These are phyloP conservation scores for Aspergillus viridinutans DNA, from an alignment of 2,329 filamentous ascomycete species.

Conservation along the genomic window DNA sequence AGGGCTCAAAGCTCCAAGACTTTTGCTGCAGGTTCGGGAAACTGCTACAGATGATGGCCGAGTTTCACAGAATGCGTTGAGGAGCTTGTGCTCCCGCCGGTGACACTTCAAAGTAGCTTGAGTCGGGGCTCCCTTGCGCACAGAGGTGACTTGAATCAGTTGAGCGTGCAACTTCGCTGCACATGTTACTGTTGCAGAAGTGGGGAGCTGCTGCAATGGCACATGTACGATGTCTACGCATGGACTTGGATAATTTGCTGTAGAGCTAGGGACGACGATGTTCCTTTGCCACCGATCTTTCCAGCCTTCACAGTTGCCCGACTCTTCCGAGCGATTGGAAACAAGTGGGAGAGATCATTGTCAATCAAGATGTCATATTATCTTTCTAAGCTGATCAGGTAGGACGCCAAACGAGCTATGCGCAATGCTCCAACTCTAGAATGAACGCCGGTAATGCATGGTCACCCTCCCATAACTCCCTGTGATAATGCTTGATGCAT, in stretches of 20 bases:
- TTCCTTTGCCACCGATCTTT: neutral
- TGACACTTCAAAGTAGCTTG: neutral
- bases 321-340: neutral
- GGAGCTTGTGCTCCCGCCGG: neutral
- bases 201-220: neutral
- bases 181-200: neutral
- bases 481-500: neutral
- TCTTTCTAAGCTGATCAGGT: neutral
- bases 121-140: neutral
- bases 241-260: neutral
- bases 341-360: neutral
- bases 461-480: slow-evolving; percentile 3
- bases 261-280: neutral
- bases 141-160: neutral
- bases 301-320: neutral
- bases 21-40: neutral
- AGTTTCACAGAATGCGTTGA: neutral
- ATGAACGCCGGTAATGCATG: slow-evolving; percentile 26
- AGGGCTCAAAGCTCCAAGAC: neutral
- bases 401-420: neutral
- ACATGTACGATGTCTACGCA: neutral
- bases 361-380: neutral
- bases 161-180: neutral
- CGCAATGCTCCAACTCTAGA: slow-evolving; percentile 2
- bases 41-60: too few relatives aligned